Evolutionary conservation across 768 basidiomycete genomes (phyloP), one percentile per base, ranked within the genome.

Genomic region (Pulveroboletus ravenelii): DNA sequence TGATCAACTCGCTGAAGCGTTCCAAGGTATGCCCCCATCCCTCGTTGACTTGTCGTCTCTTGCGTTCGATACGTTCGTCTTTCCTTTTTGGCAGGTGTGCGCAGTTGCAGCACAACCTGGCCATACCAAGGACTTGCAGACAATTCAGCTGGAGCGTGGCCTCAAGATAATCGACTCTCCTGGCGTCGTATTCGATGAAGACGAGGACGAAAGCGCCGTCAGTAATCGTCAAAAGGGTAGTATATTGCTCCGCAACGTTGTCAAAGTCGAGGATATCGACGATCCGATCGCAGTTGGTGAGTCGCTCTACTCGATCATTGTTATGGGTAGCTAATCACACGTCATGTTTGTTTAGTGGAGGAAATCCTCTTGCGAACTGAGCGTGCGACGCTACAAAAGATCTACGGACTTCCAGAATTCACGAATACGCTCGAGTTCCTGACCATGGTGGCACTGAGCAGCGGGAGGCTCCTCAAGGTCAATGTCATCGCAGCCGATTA

Each of bases 121-220:
- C 3, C 92, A 93, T 62, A 98, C 95, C 7, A 89, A 89, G 52
- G 88, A 91, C 27, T 73, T 96, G 15, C 94, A 99, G 69, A 89
- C 89, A 7, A 72, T 98, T 6, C 90, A 91, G 54, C 76, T 99
- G 4, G 95, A 98, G 66, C 89, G 93, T 39, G 93, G 93, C 1
- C 78, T 99, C 62, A 83, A 86, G 49, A 85, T 98, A 32, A 78
- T 98, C 6, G 96, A 98, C 69, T 97, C 93, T 34, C 95, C 96
- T 1, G 96, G 95, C 53, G 93, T 98, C n/a, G 89, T 99, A 2
- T 91, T 96, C 58, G 91, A 93, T 53, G 89, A 92, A 49, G 83
- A 88, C 50, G 78, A 83, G 42, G 64, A 75, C 42, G 69, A 75
- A 44, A 68, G 64, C 32, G 56, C 79, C 68, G 68, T 69, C 40